phyloP scores from a whole-genome alignment of 148 eudicot genomes.

The Rhododendron vialii region DNA sequence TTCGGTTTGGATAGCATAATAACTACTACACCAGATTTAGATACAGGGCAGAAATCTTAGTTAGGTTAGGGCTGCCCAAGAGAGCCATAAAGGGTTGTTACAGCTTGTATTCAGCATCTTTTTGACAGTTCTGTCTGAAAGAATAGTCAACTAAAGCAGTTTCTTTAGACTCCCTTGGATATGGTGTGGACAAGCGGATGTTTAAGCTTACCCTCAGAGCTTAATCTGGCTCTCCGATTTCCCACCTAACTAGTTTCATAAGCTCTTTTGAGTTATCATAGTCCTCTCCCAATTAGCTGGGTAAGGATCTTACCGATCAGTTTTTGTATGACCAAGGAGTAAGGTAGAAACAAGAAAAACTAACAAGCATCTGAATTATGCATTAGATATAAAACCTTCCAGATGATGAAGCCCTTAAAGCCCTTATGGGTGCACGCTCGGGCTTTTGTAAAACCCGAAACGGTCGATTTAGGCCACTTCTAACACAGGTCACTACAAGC shows the following conservation, averaged over 20 bases:
- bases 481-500: constrained; percentile 85
- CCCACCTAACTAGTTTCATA: neutral
- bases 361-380: constrained; percentile 3
- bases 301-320: neutral
- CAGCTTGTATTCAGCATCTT: neutral
- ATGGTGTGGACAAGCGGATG: neutral
- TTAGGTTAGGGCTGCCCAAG: neutral
- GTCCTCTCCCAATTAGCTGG: neutral
- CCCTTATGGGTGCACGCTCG: constrained; percentile 97
- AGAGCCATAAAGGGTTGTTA: neutral
- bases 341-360: constrained; percentile 8
- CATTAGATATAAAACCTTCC: constrained; percentile 58
- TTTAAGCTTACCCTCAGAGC: constrained; percentile 5
- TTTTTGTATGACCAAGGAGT: neutral
- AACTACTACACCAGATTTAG: neutral
- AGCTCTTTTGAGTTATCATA: neutral
- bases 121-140: neutral
- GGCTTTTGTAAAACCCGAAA: constrained; percentile 93
- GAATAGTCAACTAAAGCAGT: neutral
- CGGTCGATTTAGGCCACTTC: constrained; percentile 89
- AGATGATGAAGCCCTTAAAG: constrained; percentile 94
- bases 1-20: neutral
- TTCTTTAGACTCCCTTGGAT: neutral
- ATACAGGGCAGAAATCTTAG: neutral
- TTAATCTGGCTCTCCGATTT: neutral